phyloP scores from a whole-genome alignment of 2,329 filamentous ascomycete species.

The Diaporthe velutina region DNA sequence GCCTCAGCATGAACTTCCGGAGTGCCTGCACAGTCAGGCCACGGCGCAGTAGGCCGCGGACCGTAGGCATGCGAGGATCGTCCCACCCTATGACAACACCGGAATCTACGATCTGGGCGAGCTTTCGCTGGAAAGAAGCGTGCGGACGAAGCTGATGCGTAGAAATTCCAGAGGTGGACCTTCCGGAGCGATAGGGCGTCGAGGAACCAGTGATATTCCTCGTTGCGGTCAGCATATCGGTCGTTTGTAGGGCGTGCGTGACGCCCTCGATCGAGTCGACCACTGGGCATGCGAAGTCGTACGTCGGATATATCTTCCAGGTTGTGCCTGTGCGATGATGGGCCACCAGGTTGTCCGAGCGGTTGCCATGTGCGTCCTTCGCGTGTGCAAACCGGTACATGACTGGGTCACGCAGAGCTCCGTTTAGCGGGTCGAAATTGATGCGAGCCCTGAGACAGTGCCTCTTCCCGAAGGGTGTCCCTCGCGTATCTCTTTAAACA shows the following conservation, averaged over 20 bases:
- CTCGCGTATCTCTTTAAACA: constrained; percentile 95
- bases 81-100: constrained; percentile 87
- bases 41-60: constrained; percentile 81
- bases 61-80: constrained; percentile 87
- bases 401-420: constrained; percentile 94
- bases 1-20: constrained; percentile 86
- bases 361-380: background rate
- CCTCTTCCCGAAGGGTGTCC: constrained; percentile 80
- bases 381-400: constrained; percentile 83
- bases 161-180: constrained; percentile 89
- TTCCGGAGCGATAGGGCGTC: constrained; percentile 79
- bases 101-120: constrained; percentile 83
- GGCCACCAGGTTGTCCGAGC: constrained; percentile 68
- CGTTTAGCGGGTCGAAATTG: constrained; percentile 91
- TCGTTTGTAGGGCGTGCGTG: constrained; percentile 85
- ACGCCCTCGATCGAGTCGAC: constrained; percentile 85
- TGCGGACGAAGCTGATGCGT: constrained; percentile 85
- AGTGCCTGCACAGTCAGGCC: constrained; percentile 85
- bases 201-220: constrained; percentile 89
- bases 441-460: constrained; percentile 98
- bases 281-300: constrained; percentile 88
- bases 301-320: constrained; percentile 91
- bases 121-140: constrained; percentile 86
- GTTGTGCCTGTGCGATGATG: constrained; percentile 84
- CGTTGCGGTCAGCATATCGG: constrained; percentile 90